Base-by-base conservation (phyloP, 2,329 filamentous ascomycete genomes). In the Leptographium lundbergii region DNA sequence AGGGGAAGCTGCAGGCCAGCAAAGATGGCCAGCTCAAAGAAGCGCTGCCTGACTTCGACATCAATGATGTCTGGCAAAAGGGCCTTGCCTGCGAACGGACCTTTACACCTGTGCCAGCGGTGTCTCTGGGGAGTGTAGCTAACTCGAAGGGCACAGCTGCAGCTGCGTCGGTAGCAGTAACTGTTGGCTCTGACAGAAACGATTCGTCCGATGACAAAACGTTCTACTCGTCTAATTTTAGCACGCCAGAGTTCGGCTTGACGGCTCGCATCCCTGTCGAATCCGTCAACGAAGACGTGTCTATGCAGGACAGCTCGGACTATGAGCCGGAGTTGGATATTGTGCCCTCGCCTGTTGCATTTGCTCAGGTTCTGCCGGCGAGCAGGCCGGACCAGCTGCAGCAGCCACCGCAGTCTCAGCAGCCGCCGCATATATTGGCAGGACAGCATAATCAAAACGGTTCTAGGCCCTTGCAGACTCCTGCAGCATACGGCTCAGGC, bases 191-290 rank as follows among this genome's bases (percentile, higher is more conserved):
- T 29, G 62, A 60, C 64, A 74, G 81, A 68, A 88, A 80, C 79
- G 89, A 92, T 71, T 94, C 89, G 42, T 89, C 91, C 74, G 91
- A 96, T 73, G 87, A 95, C 70, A 91, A 95, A 69, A 94, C 91
- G 48, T 95, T 95, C 73, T 96, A 97, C 77, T 96, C 92, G 65
- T 96, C 91, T 74, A 89, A 87, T 75, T 86, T 91, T 76, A 88
- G 91, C 70, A 95, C 91, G 63, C 81, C 82, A 61, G 77, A 82
- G 59, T 78, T 77, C 34, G 75, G 73, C 56, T 73, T 75, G 61
- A 74, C 75, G 47, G 73, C 77, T 32, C 75, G 74, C 60, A 66
- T 75, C 74, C 81, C 69, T 77, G 81, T 69, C 65, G 69, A 69
- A 61, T 71, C 71, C 61, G 72, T 67, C 60, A 62, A 61, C 64